Evolutionary conservation across 495 filamentous ascomycete species (phyloP).

Genomic region (Hapsidospora chrysogenum): DNA sequence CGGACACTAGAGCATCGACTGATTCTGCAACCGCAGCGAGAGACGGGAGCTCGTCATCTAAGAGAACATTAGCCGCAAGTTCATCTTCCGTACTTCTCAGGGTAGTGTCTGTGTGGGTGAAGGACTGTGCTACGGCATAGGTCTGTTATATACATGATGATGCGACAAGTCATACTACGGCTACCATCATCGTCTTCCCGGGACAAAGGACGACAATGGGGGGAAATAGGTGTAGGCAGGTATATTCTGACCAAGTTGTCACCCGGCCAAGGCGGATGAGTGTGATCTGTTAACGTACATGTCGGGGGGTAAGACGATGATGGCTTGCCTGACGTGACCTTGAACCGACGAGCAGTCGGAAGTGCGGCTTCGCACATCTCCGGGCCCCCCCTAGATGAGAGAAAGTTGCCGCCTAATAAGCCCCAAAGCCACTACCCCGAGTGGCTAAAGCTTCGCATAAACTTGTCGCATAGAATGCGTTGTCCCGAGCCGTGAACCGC

Average conservation of each 20-base stretch:
- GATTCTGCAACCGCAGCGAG: constrained; percentile 34
- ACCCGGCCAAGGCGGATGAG: constrained; percentile 7
- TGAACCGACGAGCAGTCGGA: no score
- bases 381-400: no score
- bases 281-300: constrained; percentile 60
- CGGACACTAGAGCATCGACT: constrained; percentile 41
- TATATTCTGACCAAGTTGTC: constrained; percentile 30
- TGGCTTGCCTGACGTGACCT: constrained; percentile 40
- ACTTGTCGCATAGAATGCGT: no score
- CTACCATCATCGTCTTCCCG: constrained; percentile 39
- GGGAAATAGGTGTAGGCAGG: constrained; percentile 23
- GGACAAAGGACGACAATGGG: constrained; percentile 20
- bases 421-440: no score
- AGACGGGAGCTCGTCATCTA: constrained; percentile 33
- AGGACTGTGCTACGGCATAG: neutral
- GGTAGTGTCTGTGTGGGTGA: neutral
- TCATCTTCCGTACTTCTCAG: no score
- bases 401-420: no score
- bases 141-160: constrained; percentile 18
- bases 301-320: constrained; percentile 49
- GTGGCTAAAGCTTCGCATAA: no score
- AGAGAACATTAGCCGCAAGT: constrained; percentile 20
- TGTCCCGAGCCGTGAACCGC: no score
- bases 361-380: no score
- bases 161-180: constrained; percentile 26